phyloP scores from a whole-genome alignment of 1,139 yeast genomes.

The Hanseniaspora sp. region DNA sequence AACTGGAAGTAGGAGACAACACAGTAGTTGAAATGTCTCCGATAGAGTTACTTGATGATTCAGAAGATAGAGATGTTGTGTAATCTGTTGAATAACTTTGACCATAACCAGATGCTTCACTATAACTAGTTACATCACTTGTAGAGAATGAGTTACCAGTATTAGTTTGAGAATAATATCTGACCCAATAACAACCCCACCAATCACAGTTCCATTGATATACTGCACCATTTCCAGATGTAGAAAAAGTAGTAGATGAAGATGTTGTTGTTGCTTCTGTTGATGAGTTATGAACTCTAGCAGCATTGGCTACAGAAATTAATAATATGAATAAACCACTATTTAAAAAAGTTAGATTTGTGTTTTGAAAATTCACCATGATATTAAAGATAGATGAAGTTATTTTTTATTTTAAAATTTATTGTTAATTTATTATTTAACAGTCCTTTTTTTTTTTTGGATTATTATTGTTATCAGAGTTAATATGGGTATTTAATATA shows the following conservation, averaged over 20 bases:
- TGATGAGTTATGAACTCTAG: background rate
- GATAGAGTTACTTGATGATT: background rate
- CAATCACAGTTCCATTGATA: background rate
- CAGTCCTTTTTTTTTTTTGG: too few relatives aligned
- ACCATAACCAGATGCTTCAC: background rate
- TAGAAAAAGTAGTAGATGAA: background rate
- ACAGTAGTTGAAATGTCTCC: background rate
- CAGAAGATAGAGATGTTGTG: too few relatives aligned
- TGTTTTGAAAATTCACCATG: too few relatives aligned
- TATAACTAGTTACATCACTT: too few relatives aligned
- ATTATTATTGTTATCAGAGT: too few relatives aligned
- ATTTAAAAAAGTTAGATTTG: too few relatives aligned
- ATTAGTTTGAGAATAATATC: background rate
- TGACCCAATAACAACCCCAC: background rate
- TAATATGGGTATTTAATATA: too few relatives aligned
- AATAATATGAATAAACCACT: too few relatives aligned
- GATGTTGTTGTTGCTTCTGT: background rate
- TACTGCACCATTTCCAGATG: background rate
- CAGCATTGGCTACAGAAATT: background rate
- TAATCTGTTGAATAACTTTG: too few relatives aligned
- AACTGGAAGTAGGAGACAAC: background rate
- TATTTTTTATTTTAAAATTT: too few relatives aligned
- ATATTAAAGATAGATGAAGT: too few relatives aligned
- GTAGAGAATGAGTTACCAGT: background rate
- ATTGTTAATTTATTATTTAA: too few relatives aligned